A percentile compares a stretch with the other conserved stretches of the same genome.
phyloP scores from a whole-genome alignment of 164 flowering plant genomes.

The Aristolochia contorta region DNA sequence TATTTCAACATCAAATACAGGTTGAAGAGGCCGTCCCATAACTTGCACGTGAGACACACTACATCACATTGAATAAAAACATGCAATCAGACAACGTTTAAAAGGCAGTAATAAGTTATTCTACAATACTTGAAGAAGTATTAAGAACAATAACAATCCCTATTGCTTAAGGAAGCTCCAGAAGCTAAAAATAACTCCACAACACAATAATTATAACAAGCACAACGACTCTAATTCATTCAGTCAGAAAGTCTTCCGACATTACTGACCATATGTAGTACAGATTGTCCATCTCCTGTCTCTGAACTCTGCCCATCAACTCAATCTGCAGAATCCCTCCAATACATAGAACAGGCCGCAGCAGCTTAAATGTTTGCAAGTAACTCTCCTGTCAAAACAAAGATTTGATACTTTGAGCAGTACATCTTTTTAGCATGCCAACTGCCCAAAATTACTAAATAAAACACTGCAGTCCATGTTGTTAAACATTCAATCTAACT shows the following conservation, averaged over 20 bases:
- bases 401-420: too few relatives aligned
- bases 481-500: too few relatives aligned
- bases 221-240: neutral
- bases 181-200: neutral
- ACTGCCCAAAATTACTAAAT: too few relatives aligned
- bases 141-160: neutral
- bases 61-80: constrained; percentile 3
- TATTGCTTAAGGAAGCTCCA: neutral
- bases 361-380: constrained; percentile 68
- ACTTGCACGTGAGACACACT: constrained; percentile 53
- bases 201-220: neutral
- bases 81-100: neutral
- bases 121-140: neutral
- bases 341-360: constrained; percentile 64
- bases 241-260: neutral
- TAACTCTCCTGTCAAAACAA: constrained; percentile 38
- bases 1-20: constrained; percentile 25
- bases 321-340: constrained; percentile 75
- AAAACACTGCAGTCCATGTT: too few relatives aligned
- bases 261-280: constrained; percentile 64
- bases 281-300: constrained; percentile 54
- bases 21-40: constrained; percentile 31
- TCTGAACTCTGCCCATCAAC: constrained; percentile 66
- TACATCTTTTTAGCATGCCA: too few relatives aligned
- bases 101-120: neutral